Base-by-base conservation (phyloP, 352 stramenopile species). In the Phytophthora tentaculata region DNA sequence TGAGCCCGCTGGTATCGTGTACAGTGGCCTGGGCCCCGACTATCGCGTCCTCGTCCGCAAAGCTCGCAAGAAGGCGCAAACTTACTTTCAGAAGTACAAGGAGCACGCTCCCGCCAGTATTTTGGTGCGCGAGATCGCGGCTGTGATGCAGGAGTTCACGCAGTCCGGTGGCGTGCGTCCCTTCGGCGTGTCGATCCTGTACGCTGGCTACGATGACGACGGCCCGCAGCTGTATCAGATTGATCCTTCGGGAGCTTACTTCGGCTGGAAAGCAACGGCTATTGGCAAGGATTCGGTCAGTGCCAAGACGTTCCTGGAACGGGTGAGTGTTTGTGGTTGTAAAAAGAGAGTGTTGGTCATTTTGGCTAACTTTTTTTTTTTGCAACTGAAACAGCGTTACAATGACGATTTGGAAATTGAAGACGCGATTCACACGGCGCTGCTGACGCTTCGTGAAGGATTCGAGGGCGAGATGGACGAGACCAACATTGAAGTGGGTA, bases 111-210 rank as follows among this genome's bases (percentile, higher is more conserved):
- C 98, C 8, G 90, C 98, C 7, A 84, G 76, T 26, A 97, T 99
- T 86, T 82, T 99, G 23, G 97, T 99, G 74, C 95, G 97, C 55
- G 90, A 98, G 44, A 97, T 98, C 19, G 98, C 98, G 1, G 89
- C 86, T 9, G 95, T 99, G 50, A 99, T 99, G 98, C 98, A 99
- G 84, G 97, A 99, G 86, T 99, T 98, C 74, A 99, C 97, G 37
- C 97, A 97, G 82, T 96, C 90, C 12, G 97, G 97, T 48, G 98
- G 98, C 47, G 98, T 99, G 37, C 90, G 98, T 66, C 98, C 98
- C 5, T 99, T 99, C 78, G 98, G 98, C 57, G 95, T 99, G n/a
- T 98, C 92, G 28, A 89, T 99, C 13, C 83, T 99, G 35, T 98
- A 99, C 48, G 97, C 97, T 5, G 98, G 98, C 58, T 98, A 98